Evolutionary conservation across 2,329 filamentous ascomycete species (phyloP), one percentile per base, ranked within the genome.

Genomic region (Arthrobotrys iridis): DNA sequence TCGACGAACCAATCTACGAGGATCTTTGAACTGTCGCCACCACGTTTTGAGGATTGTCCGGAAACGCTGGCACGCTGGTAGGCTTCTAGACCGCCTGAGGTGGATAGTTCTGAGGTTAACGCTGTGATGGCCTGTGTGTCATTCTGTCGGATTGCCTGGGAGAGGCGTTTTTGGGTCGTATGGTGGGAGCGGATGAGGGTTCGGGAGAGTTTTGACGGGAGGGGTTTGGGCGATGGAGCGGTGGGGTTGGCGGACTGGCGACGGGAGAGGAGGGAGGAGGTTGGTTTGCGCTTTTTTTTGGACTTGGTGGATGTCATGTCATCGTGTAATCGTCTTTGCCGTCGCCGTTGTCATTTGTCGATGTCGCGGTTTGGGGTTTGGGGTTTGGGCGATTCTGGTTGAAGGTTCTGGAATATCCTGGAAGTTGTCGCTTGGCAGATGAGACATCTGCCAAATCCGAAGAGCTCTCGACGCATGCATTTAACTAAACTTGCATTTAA

Each of bases 21-120:
- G 8, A 90, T 82, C 72, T 83, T 86, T 11, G 88, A 90, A 60
- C 88, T 90, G 81, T 91, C 89, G 13, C 89, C 89, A 22, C 89
- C 89, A 59, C 89, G 85, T 78, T 90, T 88, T 67, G 84, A 84
- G 59, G 87, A 86, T 80, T 91, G 89, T 11, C 89, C 89, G 70
- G 89, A 87, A n/a, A 91, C 84, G 80, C 89, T 91, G 26, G 89
- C 89, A 78, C 86, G 85, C 79, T 91, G 89, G 77, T 91, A 91
- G 64, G 84, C 85, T 59, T 87, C 84, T 22, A 91, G 83, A 0
- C 89, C 89, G 2, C 89, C 89, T 1, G 89, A 81, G 2, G 84
- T 83, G 37, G 85, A 82, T 48, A 91, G 87, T 78, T 90, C 84
- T 0, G 84, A 83, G 20, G 85, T 81, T 18, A 89, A 82, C 0